Conservation (phyloP, 805 yeast genomes). For the Allodekkera sacchari region DNA sequence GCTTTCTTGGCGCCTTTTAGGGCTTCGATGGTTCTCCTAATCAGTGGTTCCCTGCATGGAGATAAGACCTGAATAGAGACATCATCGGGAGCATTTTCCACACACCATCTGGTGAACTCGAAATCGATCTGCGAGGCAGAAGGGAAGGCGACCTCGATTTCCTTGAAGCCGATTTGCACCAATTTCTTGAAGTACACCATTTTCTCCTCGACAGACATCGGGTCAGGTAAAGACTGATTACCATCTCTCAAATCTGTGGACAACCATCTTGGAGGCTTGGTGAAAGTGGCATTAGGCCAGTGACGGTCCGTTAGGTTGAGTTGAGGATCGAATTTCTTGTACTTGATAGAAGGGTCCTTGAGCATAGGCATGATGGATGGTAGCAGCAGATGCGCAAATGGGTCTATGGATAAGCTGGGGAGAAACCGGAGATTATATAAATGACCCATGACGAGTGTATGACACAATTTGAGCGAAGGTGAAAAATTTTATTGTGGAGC, state of each 20-base stretch:
- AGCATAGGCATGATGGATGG: conserved; percentile 27
- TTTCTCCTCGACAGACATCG: conserved; percentile 77
- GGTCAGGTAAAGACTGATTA: conserved; percentile 78
- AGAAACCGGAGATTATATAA: too few relatives aligned
- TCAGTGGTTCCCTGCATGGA: conserved; percentile 70
- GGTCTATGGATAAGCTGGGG: too few relatives aligned
- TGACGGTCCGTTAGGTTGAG: conserved; percentile 47
- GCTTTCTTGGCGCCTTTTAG: conserved; percentile 70
- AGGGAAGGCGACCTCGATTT: conserved; percentile 78
- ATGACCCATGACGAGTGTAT: too few relatives aligned
- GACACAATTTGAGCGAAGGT: too few relatives aligned
- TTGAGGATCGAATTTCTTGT: conserved; percentile 47
- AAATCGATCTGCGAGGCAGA: conserved; percentile 74
- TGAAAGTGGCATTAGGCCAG: conserved; percentile 59
- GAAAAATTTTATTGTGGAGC: too few relatives aligned
- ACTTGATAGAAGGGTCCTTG: conserved; percentile 56
- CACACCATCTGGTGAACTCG: conserved; percentile 70
- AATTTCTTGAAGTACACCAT: conserved; percentile 60
- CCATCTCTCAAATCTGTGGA: conserved; percentile 82
- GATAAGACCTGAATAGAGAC: conserved; percentile 70
- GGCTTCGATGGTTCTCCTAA: conserved; percentile 63
- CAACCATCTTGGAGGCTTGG: conserved; percentile 71
- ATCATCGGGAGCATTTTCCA: conserved; percentile 66
- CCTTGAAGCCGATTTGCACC: conserved; percentile 70
- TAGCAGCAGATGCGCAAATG: not conserved